Evolutionary conservation across 768 basidiomycete species (phyloP).

Genomic region (Podaxis sp.): DNA sequence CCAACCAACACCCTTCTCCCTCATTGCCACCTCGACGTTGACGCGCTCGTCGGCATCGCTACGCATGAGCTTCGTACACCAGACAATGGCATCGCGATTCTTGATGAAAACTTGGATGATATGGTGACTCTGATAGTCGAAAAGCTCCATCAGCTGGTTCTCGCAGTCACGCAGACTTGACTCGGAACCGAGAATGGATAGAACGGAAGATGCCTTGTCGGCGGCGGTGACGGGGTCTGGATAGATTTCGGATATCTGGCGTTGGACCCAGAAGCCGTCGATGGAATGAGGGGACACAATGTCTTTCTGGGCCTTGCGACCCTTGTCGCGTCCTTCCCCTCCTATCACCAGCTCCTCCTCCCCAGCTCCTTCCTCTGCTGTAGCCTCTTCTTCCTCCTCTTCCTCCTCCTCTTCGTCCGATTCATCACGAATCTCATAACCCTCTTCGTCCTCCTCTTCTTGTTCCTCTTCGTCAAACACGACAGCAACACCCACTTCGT

Average conservation of each 20-base stretch:
- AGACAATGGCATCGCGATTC: constrained; percentile 93
- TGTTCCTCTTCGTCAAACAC: constrained; percentile 97
- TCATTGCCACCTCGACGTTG: constrained; percentile 96
- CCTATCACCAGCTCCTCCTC: constrained; percentile 80
- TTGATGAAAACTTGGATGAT: constrained; percentile 88
- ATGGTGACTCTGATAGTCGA: constrained; percentile 90
- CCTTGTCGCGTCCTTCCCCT: constrained; percentile 39
- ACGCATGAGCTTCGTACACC: constrained; percentile 95
- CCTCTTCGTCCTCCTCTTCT: constrained; percentile 89
- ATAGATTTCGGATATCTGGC: constrained; percentile 86
- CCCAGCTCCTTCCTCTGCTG: constrained; percentile 30
- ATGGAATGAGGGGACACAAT: constrained; percentile 78
- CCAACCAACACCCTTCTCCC: constrained; percentile 96
- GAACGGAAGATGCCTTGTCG: constrained; percentile 29
- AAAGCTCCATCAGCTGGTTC: constrained; percentile 78
- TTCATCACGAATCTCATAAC: constrained; percentile 81
- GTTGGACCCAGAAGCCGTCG: constrained; percentile 98
- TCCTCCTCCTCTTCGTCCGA: constrained; percentile 74
- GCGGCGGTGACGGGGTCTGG: constrained; percentile 93
- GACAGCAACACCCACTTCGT: constrained; percentile 95
- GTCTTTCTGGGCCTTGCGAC: constrained; percentile 19
- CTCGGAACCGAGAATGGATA: no score
- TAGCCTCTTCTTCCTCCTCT: constrained; percentile 43
- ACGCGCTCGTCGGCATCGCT: constrained; percentile 84
- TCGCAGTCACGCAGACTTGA: no score